Base-by-base conservation (phyloP, 441 rosid genomes). In the Brassica hybrid region DNA sequence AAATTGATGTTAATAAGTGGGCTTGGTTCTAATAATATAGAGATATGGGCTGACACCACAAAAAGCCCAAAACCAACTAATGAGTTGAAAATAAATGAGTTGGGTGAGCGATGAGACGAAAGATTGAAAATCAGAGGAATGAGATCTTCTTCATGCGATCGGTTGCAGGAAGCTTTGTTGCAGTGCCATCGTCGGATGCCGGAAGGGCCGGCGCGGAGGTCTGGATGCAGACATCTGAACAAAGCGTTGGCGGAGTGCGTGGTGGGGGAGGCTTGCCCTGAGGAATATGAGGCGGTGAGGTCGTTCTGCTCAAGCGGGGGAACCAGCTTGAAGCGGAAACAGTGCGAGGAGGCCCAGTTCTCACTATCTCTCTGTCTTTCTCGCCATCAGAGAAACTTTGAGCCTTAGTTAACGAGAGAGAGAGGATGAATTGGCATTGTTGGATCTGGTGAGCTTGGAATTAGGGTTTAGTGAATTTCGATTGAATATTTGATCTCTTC, bases 201-300 rank as follows among this genome's bases (percentile, higher is more conserved):
- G 32, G 77, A 85, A 0, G 89, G 88, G 6, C 79, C 71, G 18
- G 88, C 67, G 11, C 73, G 93, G 1, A 85, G 67, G 1, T 71
- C 81, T 23, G 92, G 87, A 7, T 94, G 98, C 71, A 88, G 89
- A 67, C 96, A 89, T 83, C 85, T 94, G 86, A 94, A 88, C 85
- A 84, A 83, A 1, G 89, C 87, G 27, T 79, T 92, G 16, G 98
- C 94, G 9, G 82, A 89, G 90, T 92, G 98, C 81, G 65, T 92
- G 65, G 91, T 92, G 69, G 69, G 89, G 25, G 85, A 78, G 76
- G 84, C 77, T 69, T 94, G 95, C 57, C 95, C 98, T 3, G 85
- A 87, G 14, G 97, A 94, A 74, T 76, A 74, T 5, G 97, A 94
- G 83, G 92, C 90, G 72, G 95, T 92, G 74, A 87, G 88, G 65